A percentile compares a stretch with the other conserved stretches of the same genome.
Evolutionary conservation across 371 early-diverging fungal species (phyloP).

Genomic region (Mycotypha africana): DNA sequence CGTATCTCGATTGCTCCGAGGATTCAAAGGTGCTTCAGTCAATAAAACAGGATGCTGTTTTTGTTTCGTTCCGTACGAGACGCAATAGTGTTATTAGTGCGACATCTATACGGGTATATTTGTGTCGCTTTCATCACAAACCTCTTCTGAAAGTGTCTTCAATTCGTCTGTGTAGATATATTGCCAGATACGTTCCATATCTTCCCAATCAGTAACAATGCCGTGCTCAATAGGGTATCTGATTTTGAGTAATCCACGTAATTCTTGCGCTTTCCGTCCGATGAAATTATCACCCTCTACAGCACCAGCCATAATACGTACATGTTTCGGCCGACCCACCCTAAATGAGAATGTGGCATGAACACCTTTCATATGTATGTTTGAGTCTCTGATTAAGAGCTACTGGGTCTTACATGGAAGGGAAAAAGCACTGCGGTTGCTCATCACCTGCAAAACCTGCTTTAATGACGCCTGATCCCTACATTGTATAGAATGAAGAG

Average conservation of each 20-base stretch:
- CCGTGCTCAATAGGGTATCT: slow-evolving; percentile 96
- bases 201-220: slow-evolving; percentile 94
- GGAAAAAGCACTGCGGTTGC: slow-evolving; percentile 89
- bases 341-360: too few species aligned
- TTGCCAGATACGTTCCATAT: slow-evolving; percentile 97
- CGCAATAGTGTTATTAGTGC: too few species aligned
- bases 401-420: slow-evolving; percentile 83
- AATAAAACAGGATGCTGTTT: slow-evolving; percentile 88
- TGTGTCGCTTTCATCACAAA: slow-evolving; percentile 37
- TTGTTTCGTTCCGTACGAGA: too few species aligned
- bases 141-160: slow-evolving; percentile 91
- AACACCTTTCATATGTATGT: neutral
- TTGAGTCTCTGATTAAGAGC: neutral
- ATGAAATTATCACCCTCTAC: slow-evolving; percentile 93
- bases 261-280: slow-evolving; percentile 89
- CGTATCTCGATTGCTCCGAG: slow-evolving; percentile 82
- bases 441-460: slow-evolving; percentile 98
- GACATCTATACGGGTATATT: too few species aligned
- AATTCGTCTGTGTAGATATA: slow-evolving; percentile 92
- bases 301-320: slow-evolving; percentile 96
- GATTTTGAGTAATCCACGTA: slow-evolving; percentile 87
- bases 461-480: slow-evolving; percentile 97
- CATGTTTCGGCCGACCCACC: slow-evolving; percentile 94
- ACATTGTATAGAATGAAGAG: slow-evolving; percentile 17
- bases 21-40: slow-evolving; percentile 94